Percentiles rank a stretch among this genome's conserved stretches.
These are phyloP conservation scores for Tulasnella sp. DNA, from an alignment of 768 basidiomycete genomes.

Conservation along the genomic window DNA sequence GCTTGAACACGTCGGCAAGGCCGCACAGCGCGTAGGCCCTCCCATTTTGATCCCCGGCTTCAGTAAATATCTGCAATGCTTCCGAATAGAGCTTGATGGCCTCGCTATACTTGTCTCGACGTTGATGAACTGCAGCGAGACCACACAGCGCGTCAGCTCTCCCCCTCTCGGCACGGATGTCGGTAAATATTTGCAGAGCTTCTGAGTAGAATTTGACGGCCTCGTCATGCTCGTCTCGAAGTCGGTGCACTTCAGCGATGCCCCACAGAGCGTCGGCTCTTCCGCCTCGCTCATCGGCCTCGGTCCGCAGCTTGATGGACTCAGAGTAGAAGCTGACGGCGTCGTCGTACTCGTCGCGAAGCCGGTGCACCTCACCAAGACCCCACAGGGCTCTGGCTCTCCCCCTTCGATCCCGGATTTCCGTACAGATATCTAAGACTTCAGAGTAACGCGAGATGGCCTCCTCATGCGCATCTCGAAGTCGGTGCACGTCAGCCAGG, in stretches of 20 bases:
- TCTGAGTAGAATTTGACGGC: background rate
- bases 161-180: background rate
- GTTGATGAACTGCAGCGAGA: background rate
- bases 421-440: background rate
- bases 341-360: background rate
- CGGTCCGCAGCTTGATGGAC: background rate
- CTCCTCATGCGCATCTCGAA: background rate
- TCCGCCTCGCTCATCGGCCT: background rate
- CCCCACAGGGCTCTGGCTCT: background rate
- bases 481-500: background rate
- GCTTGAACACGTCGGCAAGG: background rate
- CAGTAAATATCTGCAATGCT: background rate
- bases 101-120: background rate
- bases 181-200: background rate
- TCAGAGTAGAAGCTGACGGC: background rate
- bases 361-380: background rate
- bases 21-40: background rate
- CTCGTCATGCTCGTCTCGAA: background rate
- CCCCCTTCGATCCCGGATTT: background rate
- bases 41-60: background rate
- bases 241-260: background rate
- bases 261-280: background rate
- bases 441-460: background rate
- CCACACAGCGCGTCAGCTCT: background rate
- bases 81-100: background rate